phyloP scores from a whole-genome alignment of 495 filamentous ascomycete genomes.

The Beverwykella pulmonaria region DNA sequence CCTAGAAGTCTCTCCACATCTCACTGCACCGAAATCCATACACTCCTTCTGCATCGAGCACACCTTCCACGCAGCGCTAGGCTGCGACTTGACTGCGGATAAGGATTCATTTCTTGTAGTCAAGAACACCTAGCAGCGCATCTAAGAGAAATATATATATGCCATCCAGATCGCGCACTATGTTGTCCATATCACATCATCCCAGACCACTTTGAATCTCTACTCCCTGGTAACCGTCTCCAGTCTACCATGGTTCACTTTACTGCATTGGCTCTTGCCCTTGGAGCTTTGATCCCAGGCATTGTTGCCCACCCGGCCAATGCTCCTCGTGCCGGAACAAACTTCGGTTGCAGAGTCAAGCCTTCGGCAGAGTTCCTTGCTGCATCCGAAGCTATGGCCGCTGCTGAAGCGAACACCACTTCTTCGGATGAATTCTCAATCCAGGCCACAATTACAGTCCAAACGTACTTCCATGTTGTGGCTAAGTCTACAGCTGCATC shows the following conservation, averaged over 20 bases:
- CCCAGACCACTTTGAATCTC: not conserved
- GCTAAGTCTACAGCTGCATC: not conserved
- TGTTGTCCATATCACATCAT: not conserved
- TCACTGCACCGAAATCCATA: not conserved
- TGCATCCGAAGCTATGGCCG: not conserved
- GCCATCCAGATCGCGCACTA: not conserved
- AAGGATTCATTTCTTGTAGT: not conserved
- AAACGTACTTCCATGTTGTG: not conserved
- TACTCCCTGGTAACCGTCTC: not conserved
- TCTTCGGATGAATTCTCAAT: not conserved
- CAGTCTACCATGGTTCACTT: not conserved
- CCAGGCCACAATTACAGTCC: not conserved
- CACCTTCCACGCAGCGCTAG: not conserved
- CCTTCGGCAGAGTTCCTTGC: not conserved
- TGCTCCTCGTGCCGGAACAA: not conserved
- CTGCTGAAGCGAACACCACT: not conserved
- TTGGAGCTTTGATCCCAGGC: not conserved
- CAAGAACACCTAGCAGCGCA: not conserved
- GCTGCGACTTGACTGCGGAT: not conserved
- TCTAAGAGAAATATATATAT: not conserved
- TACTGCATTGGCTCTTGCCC: not conserved
- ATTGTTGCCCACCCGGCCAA: not conserved
- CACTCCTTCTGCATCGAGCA: not conserved
- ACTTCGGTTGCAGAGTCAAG: not conserved
- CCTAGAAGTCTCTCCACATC: not conserved